phyloP scores from a whole-genome alignment of 352 stramenopile genomes.

The Globisporangium cystogenes region DNA sequence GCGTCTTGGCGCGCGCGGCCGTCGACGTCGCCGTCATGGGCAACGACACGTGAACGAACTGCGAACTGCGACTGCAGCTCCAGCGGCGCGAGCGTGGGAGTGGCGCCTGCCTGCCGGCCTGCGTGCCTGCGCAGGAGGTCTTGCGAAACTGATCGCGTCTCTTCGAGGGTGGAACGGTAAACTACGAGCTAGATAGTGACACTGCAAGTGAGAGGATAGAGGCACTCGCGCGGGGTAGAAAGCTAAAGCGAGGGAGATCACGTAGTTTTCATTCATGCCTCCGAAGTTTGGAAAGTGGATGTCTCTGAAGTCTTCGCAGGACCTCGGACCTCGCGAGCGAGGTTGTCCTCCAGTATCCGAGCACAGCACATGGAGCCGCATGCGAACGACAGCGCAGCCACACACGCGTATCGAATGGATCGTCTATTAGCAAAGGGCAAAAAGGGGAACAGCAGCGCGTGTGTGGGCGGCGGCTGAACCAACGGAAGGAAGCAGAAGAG shows the following conservation, averaged over 20 bases:
- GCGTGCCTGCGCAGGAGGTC: not conserved
- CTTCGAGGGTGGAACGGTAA: not conserved
- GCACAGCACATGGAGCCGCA: not conserved
- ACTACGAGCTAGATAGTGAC: not conserved
- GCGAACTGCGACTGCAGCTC: not conserved
- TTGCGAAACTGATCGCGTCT: not conserved
- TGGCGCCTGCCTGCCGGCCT: no score
- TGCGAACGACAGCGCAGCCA: not conserved
- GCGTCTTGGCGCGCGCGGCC: conserved; percentile 41
- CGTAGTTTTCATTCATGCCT: not conserved
- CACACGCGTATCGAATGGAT: not conserved
- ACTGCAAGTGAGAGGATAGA: not conserved
- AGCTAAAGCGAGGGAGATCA: not conserved
- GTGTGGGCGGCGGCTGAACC: not conserved
- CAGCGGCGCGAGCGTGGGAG: not conserved
- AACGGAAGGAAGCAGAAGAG: not conserved
- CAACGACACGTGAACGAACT: no score
- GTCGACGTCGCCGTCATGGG: conserved; percentile 46
- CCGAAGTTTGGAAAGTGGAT: not conserved
- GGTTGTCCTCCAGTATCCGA: not conserved
- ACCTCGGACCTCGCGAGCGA: not conserved
- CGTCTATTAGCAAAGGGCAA: conserved; percentile 1
- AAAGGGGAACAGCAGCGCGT: not conserved
- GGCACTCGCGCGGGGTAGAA: not conserved
- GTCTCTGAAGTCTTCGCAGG: not conserved